These are phyloP conservation scores for Cryptosporidium sp. DNA, from an alignment of 169 alveolate species.

Conservation along the genomic window DNA sequence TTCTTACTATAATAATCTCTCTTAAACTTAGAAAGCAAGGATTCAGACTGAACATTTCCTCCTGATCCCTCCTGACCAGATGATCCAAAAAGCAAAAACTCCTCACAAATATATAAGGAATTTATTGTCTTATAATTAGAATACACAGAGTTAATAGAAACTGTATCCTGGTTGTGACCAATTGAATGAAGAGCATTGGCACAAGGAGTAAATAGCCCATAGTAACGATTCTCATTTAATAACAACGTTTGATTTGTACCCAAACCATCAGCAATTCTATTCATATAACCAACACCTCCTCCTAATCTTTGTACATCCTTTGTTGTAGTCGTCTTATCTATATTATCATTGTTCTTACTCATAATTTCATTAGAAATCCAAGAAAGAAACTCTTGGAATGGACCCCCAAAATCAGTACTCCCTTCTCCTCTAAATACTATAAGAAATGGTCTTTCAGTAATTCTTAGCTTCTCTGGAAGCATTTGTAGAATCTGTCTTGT, in stretches of 20 bases:
- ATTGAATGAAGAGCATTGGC: conserved; percentile 88
- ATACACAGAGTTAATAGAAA: conserved; percentile 53
- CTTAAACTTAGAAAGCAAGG: conserved; percentile 11
- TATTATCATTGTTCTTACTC: conserved; percentile 78
- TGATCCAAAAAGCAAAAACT: conserved; percentile 29
- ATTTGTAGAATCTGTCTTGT: conserved; percentile 81
- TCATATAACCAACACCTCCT: neutral
- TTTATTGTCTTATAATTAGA: conserved; percentile 21
- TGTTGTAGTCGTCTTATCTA: neutral
- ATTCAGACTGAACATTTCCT: neutral
- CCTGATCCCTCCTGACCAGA: neutral
- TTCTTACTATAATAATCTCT: neutral
- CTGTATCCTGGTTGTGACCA: conserved; percentile 91
- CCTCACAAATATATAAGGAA: conserved; percentile 53
- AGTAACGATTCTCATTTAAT: neutral
- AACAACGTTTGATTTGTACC: neutral
- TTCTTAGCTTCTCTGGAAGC: conserved; percentile 81
- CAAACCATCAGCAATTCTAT: neutral
- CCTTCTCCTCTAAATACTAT: conserved; percentile 92
- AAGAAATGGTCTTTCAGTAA: conserved; percentile 91
- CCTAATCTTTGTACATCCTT: neutral
- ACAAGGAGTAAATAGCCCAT: conserved; percentile 83
- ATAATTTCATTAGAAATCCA: conserved; percentile 90
- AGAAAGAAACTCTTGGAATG: conserved; percentile 91
- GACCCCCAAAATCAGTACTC: conserved; percentile 93